Conservation (phyloP, 1,284 basidiomycete species). For the Fomitopsis pinicola region DNA sequence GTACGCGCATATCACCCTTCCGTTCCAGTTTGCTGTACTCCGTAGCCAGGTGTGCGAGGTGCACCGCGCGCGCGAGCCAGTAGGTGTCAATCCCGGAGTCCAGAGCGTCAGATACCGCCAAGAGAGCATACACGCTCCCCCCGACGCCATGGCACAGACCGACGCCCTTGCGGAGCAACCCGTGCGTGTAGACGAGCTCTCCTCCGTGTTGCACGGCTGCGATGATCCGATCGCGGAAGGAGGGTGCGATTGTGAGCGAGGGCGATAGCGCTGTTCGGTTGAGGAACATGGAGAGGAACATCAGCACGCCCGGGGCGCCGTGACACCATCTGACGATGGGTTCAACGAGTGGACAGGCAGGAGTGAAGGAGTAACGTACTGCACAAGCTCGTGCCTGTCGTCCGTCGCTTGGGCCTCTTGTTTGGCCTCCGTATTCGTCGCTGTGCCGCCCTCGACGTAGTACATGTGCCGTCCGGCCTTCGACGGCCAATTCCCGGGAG, state of each 20-base stretch:
- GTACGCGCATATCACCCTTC: slow-evolving; percentile 37
- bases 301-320: slow-evolving; percentile 46
- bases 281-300: slow-evolving; percentile 41
- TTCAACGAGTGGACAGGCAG: background rate
- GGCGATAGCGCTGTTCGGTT: slow-evolving; percentile 12
- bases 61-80: slow-evolving; percentile 36
- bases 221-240: slow-evolving; percentile 21
- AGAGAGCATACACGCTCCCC: slow-evolving; percentile 46
- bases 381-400: slow-evolving; percentile 35
- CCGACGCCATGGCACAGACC: slow-evolving; percentile 55
- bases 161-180: slow-evolving; percentile 49
- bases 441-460: slow-evolving; percentile 13
- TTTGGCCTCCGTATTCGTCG: slow-evolving; percentile 7
- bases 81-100: slow-evolving; percentile 6
- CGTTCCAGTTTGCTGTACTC: slow-evolving; percentile 29
- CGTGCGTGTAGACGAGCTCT: slow-evolving; percentile 40
- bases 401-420: slow-evolving; percentile 8
- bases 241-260: slow-evolving; percentile 16
- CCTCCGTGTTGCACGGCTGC: slow-evolving; percentile 35
- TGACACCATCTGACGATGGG: slow-evolving; percentile 46
- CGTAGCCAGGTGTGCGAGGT: slow-evolving; percentile 42
- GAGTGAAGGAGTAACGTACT: slow-evolving; percentile 30
- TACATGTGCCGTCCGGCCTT: slow-evolving; percentile 31
- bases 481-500: slow-evolving; percentile 47
- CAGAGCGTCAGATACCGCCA: slow-evolving; percentile 37